phyloP scores from a whole-genome alignment of 2,329 filamentous ascomycete genomes.

The Madurella mycetomatis region DNA sequence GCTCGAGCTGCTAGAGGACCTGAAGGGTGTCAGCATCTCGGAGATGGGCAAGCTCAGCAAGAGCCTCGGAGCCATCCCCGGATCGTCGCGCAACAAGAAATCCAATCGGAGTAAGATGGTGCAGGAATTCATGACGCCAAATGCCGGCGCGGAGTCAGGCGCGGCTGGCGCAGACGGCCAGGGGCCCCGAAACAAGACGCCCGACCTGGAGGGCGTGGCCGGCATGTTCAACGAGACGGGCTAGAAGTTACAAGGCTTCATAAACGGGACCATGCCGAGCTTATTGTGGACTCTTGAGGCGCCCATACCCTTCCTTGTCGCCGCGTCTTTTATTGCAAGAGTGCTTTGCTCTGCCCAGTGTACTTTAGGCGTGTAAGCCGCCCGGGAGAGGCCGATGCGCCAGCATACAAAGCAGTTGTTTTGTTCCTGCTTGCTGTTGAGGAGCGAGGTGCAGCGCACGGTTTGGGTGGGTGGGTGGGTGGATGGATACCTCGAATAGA shows the following conservation, averaged over 20 bases:
- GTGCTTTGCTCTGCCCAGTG: too few species aligned
- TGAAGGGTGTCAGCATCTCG: slow-evolving; percentile 87
- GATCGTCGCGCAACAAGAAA: slow-evolving; percentile 35
- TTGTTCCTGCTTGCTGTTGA: background rate
- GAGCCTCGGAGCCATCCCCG: slow-evolving; percentile 33
- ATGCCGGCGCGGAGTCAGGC: slow-evolving; percentile 27
- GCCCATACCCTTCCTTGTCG: too few species aligned
- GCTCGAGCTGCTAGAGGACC: slow-evolving; percentile 76
- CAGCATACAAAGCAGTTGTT: background rate
- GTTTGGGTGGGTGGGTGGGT: background rate
- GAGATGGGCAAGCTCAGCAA: slow-evolving; percentile 82
- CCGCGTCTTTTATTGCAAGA: too few species aligned
- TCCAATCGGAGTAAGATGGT: slow-evolving; percentile 55
- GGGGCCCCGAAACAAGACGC: slow-evolving; percentile 34
- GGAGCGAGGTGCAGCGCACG: background rate
- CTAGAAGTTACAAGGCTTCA: slow-evolving; percentile 5
- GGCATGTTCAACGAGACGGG: slow-evolving; percentile 40
- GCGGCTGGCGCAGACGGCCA: slow-evolving; percentile 11
- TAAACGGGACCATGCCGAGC: too few species aligned
- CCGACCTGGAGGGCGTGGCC: slow-evolving; percentile 54
- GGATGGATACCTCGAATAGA: slow-evolving; percentile 7
- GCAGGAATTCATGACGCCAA: slow-evolving; percentile 60
- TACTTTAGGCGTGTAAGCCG: too few species aligned
- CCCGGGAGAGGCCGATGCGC: too few species aligned
- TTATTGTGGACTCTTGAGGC: too few species aligned